These are phyloP conservation scores for Adansonia digitata DNA, from an alignment of 345 rosid species.

Conservation along the genomic window DNA sequence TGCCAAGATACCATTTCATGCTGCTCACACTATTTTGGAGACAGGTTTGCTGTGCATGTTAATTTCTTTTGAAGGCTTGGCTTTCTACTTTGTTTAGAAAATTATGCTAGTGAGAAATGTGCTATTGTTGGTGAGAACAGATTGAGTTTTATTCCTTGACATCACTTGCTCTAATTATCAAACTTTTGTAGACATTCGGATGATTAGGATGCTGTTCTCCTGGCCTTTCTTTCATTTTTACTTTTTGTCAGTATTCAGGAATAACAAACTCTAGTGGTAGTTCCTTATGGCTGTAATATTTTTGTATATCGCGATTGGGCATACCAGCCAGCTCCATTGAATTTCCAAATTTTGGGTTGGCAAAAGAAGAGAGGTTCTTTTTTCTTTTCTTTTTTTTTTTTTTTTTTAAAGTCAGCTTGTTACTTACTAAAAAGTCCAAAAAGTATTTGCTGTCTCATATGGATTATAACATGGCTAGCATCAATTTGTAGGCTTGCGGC, in stretches of 20 bases:
- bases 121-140: neutral
- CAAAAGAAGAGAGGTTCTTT: neutral
- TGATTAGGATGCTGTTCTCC: neutral
- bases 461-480: neutral
- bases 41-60: slow-evolving; percentile 42
- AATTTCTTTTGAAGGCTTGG: neutral
- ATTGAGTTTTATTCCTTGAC: slow-evolving; percentile 1
- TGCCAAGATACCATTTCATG: slow-evolving; percentile 69
- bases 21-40: slow-evolving; percentile 70
- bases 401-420: neutral
- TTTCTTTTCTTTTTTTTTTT: too few relatives aligned
- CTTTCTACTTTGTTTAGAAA: neutral
- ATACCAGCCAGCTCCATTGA: neutral
- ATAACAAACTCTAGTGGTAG: neutral
- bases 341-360: neutral
- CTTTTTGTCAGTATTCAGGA: neutral
- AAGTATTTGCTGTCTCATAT: neutral
- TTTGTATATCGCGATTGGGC: neutral
- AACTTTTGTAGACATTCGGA: neutral
- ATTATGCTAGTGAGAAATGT: neutral
- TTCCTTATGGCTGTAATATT: neutral
- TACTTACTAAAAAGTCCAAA: neutral
- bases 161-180: neutral
- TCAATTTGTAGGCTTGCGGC: neutral
- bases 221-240: neutral